Base-by-base conservation (phyloP, 2,329 filamentous ascomycete species). In the Trichophyton rubrum region DNA sequence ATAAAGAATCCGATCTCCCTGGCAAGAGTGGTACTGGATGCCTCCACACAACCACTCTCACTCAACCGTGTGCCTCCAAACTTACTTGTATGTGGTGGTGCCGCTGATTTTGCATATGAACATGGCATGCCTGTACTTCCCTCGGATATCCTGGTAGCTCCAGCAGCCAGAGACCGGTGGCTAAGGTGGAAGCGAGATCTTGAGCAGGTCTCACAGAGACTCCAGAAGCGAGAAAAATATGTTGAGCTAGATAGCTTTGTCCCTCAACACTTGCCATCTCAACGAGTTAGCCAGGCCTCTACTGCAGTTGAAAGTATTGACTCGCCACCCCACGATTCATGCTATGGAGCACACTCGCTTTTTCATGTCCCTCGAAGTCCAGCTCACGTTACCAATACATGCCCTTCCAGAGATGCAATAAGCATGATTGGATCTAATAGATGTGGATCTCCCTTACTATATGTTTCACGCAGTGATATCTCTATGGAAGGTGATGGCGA, bases 1-100 rank as follows among this genome's bases (percentile, higher is more conserved):
- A 85, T 99, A 70, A 91, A 88, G 67, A 99, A 99, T 67, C 93
- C 93, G 0, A 91, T 99, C 41, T 88, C 85, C 6, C 79, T 96
- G 5, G 93, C 93, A 59, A 88, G 92, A 55, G 73, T 88, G 41
- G 84, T 99, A 27, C 84, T 96, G 22, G 87, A 96, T 61, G 81
- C 83, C 61, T 89, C 89, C 61, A 87, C 83, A 57, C 81, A 85
- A 61, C 84, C 88, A 0, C 75, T 97, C n/a, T 89, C 89, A 6
- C 81, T 97, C 58, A 85, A 88, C 60, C 85, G 93, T 60, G 90
- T 99, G 3, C 91, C 95, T 7, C 93, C 93, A 8, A 97, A 96
- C 68, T 83, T 96, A 24, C 81, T 99, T 1, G 88, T 95, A 9
- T 89, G 90, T 38, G 80, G 88, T 66, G 93, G 93, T 9, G 93